phyloP scores from a whole-genome alignment of 176 grass and related monocot genomes.

The Triticum monococcum region DNA sequence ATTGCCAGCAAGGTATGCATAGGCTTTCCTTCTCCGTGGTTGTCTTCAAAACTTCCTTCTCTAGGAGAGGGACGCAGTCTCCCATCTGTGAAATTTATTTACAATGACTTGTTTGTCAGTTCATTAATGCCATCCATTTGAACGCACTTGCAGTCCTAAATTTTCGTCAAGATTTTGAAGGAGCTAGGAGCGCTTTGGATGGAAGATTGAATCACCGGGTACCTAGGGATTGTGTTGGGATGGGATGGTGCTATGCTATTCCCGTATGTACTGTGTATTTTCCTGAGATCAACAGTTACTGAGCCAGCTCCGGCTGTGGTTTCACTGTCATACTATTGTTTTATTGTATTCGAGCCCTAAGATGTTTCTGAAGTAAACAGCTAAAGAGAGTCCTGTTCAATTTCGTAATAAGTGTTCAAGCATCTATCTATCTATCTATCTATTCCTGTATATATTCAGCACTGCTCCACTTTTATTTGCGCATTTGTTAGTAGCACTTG shows the following conservation, averaged over 20 bases:
- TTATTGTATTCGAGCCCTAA: constrained; percentile 21
- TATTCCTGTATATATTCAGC: not conserved
- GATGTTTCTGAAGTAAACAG: constrained; percentile 45
- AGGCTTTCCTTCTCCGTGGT: not conserved
- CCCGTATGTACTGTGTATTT: constrained; percentile 41
- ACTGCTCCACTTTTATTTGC: not conserved
- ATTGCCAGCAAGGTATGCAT: constrained; percentile 63
- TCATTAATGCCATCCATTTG: not conserved
- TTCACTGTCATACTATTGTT: constrained; percentile 34
- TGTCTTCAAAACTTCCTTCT: not conserved
- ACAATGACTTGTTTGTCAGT: not conserved
- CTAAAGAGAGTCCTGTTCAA: constrained; percentile 23
- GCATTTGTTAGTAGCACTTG: too few species aligned
- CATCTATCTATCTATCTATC: not conserved
- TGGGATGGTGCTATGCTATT: constrained; percentile 21
- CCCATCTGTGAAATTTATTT: not conserved
- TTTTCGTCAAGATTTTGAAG: constrained; percentile 27
- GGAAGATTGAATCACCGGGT: constrained; percentile 19
- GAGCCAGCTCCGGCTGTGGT: constrained; percentile 26
- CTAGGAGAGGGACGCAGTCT: not conserved
- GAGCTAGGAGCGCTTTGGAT: constrained; percentile 33
- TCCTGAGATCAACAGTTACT: constrained; percentile 38
- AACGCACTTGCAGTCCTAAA: constrained; percentile 40
- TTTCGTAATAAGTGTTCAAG: not conserved
- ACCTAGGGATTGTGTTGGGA: constrained; percentile 27